A percentile compares a stretch with the other conserved stretches of the same genome.
Conservation (phyloP, 306 rosid genomes). For the Pyrus betulifolia region DNA sequence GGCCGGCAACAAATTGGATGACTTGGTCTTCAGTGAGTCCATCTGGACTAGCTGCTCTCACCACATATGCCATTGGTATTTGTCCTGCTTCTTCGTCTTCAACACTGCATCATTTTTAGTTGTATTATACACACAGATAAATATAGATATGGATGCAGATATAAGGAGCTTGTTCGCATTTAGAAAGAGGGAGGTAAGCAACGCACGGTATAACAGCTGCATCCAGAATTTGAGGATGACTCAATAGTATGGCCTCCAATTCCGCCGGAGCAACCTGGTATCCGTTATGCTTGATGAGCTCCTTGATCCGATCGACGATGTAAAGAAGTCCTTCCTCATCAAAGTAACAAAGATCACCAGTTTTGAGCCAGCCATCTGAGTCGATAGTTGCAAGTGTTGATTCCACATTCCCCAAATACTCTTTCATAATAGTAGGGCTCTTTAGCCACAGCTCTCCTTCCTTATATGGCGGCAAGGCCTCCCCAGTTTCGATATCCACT, state of each 20-base stretch:
- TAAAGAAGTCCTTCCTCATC: slow-evolving; percentile 61
- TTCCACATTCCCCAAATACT: slow-evolving; percentile 58
- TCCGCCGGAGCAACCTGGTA: slow-evolving; percentile 99
- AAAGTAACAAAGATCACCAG: slow-evolving; percentile 79
- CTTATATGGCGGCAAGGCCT: slow-evolving; percentile 50
- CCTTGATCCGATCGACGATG: slow-evolving; percentile 72
- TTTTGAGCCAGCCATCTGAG: slow-evolving; percentile 66
- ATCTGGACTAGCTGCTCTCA: slow-evolving; percentile 39
- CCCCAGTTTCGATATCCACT: slow-evolving; percentile 49
- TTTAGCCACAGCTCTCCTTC: slow-evolving; percentile 82
- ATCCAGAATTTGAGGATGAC: slow-evolving; percentile 72
- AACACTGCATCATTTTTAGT: slow-evolving; percentile 29
- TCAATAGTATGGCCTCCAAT: slow-evolving; percentile 67
- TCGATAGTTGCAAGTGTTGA: slow-evolving; percentile 57
- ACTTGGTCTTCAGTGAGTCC: slow-evolving; percentile 55
- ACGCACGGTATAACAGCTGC: slow-evolving; percentile 86
- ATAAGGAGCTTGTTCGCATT: not conserved
- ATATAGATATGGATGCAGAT: not conserved
- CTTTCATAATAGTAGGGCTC: slow-evolving; percentile 71
- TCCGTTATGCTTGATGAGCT: slow-evolving; percentile 86
- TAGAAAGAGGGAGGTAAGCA: slow-evolving; percentile 1
- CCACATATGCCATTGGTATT: slow-evolving; percentile 90
- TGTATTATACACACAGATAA: slow-evolving; percentile 5
- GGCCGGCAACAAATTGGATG: slow-evolving; percentile 72
- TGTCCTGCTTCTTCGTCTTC: slow-evolving; percentile 84